phyloP scores from a whole-genome alignment of 192 early-diverging fungal genomes.

The Rhizoclosmatium sp. region DNA sequence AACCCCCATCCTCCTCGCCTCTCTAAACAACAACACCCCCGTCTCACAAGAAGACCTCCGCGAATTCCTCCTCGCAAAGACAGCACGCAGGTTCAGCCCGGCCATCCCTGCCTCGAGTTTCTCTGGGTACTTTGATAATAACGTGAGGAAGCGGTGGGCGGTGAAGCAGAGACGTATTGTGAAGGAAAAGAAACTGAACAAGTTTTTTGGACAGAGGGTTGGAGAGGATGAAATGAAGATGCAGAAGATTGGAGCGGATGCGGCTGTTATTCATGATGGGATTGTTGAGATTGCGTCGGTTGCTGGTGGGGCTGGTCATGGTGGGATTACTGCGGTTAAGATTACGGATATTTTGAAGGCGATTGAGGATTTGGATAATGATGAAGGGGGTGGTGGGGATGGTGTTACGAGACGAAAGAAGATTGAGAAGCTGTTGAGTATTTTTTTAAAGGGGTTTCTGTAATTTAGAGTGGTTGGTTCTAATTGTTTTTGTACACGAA shows the following conservation, averaged over 20 bases:
- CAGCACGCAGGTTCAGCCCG: conserved; percentile 39
- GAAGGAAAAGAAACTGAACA: conserved; percentile 71
- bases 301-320: background rate
- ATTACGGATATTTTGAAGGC: conserved; percentile 20
- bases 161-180: conserved; percentile 66
- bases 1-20: background rate
- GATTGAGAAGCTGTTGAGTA: conserved; percentile 47
- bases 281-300: background rate
- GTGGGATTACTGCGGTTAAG: conserved; percentile 3
- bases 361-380: conserved; percentile 30
- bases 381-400: conserved; percentile 12
- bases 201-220: conserved; percentile 74
- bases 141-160: conserved; percentile 51
- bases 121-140: conserved; percentile 66
- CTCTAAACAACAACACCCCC: conserved; percentile 27
- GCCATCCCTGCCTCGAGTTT: conserved; percentile 3
- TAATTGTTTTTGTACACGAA: too few relatives aligned
- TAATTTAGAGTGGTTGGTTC: too few relatives aligned
- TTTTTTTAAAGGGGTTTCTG: too few relatives aligned
- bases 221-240: conserved; percentile 61
- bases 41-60: conserved; percentile 34
- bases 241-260: conserved; percentile 38
- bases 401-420: conserved; percentile 38
- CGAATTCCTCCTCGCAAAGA: conserved; percentile 41
- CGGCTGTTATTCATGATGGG: background rate